phyloP scores from a whole-genome alignment of 2,329 filamentous ascomycete species.

The Capronia coronata region DNA sequence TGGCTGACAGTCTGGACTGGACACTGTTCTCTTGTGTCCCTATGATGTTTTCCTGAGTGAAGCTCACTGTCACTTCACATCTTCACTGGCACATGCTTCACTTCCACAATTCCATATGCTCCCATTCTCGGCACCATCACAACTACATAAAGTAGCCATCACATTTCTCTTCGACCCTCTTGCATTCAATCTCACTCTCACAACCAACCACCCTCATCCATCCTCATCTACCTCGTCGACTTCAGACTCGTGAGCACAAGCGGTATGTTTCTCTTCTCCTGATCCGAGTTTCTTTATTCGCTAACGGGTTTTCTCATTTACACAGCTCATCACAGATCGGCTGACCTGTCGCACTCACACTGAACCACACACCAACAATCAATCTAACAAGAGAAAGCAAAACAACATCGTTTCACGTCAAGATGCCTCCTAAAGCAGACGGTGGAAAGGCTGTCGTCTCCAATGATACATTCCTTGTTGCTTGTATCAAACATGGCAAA shows the following conservation, averaged over 20 bases:
- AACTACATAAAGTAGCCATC: background rate
- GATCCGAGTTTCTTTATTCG: background rate
- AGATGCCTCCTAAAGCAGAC: conserved; percentile 15
- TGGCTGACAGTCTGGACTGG: background rate
- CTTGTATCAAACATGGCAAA: conserved; percentile 23
- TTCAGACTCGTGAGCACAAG: background rate
- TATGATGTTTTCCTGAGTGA: too few species aligned
- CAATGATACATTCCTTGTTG: conserved; percentile 20
- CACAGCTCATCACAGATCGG: background rate
- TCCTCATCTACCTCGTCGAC: background rate
- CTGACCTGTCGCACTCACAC: too few species aligned
- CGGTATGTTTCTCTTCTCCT: background rate
- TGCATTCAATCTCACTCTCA: background rate
- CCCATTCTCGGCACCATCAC: background rate
- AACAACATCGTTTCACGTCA: too few species aligned
- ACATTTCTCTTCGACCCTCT: background rate
- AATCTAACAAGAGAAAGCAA: background rate
- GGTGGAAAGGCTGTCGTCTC: conserved; percentile 5
- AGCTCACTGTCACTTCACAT: background rate
- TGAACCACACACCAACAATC: background rate
- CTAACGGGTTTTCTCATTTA: background rate
- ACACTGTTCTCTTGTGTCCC: background rate
- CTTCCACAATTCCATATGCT: too few species aligned
- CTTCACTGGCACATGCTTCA: too few species aligned
- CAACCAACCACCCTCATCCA: background rate